Evolutionary conservation across 169 alveolate species (phyloP).

Genomic region (Plasmodium cynomolgi): DNA sequence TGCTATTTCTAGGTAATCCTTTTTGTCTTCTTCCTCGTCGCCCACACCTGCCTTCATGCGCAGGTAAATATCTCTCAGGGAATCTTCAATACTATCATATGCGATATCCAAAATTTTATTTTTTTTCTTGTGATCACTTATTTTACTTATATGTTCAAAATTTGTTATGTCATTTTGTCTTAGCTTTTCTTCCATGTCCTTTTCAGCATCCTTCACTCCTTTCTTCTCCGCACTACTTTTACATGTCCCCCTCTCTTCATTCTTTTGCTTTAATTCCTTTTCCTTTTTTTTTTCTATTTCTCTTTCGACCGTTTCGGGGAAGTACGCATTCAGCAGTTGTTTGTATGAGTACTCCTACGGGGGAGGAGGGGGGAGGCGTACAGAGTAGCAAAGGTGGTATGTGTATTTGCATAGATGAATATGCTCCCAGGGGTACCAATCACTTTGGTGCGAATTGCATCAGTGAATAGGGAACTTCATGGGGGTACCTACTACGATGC

Average conservation of each 20-base stretch:
- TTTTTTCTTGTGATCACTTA: conserved; percentile 44
- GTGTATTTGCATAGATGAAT: background rate
- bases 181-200: conserved; percentile 29
- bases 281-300: conserved; percentile 42
- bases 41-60: background rate
- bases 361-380: background rate
- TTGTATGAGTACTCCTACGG: conserved; percentile 70
- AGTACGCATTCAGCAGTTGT: conserved; percentile 49
- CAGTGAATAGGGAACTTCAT: background rate
- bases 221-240: background rate
- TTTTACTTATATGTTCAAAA: conserved; percentile 56
- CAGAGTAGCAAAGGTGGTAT: background rate
- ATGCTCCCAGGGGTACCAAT: background rate
- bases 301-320: conserved; percentile 72
- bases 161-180: conserved; percentile 11
- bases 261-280: conserved; percentile 13
- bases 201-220: conserved; percentile 3
- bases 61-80: conserved; percentile 39
- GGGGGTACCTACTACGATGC: background rate
- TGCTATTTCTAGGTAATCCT: conserved; percentile 57
- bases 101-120: conserved; percentile 57
- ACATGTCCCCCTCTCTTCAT: background rate
- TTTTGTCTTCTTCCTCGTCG: conserved; percentile 22
- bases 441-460: background rate
- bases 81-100: conserved; percentile 49